A percentile compares a stretch with the other conserved stretches of the same genome.
Evolutionary conservation across 805 yeast species (phyloP).

Genomic region (Kodamaea hsintzibuensis): DNA sequence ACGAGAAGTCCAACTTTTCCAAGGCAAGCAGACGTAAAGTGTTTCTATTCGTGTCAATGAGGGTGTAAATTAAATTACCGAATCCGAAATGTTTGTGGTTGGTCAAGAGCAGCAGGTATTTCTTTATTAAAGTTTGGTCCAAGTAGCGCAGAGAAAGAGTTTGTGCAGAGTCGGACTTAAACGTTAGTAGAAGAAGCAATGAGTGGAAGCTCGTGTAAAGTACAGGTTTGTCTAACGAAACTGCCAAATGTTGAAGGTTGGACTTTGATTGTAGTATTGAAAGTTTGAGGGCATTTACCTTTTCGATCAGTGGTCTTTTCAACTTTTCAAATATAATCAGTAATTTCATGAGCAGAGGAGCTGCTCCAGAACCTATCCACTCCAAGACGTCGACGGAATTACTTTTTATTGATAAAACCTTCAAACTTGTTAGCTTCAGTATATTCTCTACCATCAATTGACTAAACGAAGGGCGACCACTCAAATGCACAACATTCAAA

Average conservation of each 20-base stretch:
- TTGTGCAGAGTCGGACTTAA: background rate
- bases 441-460: background rate
- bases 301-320: background rate
- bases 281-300: background rate
- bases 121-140: background rate
- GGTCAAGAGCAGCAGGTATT: background rate
- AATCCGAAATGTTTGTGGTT: background rate
- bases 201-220: background rate
- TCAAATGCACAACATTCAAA: background rate
- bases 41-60: background rate
- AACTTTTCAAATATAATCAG: background rate
- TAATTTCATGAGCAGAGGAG: background rate
- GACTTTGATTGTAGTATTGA: background rate
- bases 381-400: background rate
- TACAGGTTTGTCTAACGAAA: background rate
- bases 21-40: background rate
- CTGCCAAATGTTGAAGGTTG: background rate
- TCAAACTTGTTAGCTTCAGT: background rate
- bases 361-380: background rate
- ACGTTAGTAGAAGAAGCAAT: background rate
- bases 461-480: too few species aligned
- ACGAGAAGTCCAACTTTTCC: slow-evolving; percentile 3
- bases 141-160: background rate
- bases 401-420: background rate
- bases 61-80: background rate